Evolutionary conservation across 2,329 filamentous ascomycete genomes (phyloP), one percentile per base, ranked within the genome.

Genomic region (Seiridium cupressi): DNA sequence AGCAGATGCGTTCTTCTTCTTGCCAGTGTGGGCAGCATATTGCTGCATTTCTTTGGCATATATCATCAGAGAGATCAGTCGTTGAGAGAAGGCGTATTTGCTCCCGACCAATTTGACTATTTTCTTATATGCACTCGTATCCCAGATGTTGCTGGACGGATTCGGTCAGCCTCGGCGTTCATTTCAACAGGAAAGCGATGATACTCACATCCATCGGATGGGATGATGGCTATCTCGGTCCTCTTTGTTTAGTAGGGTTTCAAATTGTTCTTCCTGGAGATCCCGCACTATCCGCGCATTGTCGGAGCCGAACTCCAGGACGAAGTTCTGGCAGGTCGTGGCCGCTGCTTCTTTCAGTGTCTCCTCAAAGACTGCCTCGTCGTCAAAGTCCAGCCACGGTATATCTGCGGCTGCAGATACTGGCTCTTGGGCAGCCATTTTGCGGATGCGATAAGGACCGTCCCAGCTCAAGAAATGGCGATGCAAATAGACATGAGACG

Each of bases 151-250:
- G 65, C 85, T 88, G 63, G 42, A 36, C 3, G 13, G 49, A 10
- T 8, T 11, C 7, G 8, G n/a, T 47, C 44, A 40, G 34, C 42
- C 31, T 35, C 36, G 9, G 8, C 13, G 5, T 51, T 6, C 3
- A 3, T 34, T 4, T 35, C 7, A 36, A 51, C 31, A 11, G 34
- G 4, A 11, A 3, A 13, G 32, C 8, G n/a, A 36, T 6, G 9
- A 18, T 5, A 68, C 84, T 71, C 75, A 87, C 85, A 92, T 91
- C 90, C 90, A 93, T 72, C 89, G 81, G 3, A 89, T 86, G 3
- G 74, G 74, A 44, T 68, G 68, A 1, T 70, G 61, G 79, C 81
- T 51, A 81, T 74, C 54, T 76, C 78, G 58, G 44, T 68, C 48
- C 4, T 51, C 26, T 18, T 51, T 10, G 3, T 40, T 9, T 6